These are phyloP conservation scores for Corinectria fuckeliana DNA, from an alignment of 2,329 filamentous ascomycete genomes.

Conservation along the genomic window DNA sequence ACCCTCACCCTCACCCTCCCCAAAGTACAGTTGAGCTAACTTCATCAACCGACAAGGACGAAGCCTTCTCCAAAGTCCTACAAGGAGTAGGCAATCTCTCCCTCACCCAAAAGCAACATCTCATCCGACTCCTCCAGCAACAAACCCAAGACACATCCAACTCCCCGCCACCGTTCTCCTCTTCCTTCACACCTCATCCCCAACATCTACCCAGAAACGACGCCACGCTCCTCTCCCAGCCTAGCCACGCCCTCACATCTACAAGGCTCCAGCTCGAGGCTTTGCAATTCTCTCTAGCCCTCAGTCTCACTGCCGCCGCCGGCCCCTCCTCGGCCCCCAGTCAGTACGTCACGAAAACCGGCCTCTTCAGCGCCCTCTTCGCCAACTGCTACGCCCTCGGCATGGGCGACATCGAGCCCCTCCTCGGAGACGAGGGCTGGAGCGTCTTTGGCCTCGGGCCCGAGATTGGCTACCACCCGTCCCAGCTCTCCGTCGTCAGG, in stretches of 20 bases:
- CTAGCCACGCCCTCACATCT: not conserved
- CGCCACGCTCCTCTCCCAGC: not conserved
- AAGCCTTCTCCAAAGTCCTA: slow-evolving; percentile 23
- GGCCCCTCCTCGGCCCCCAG: slow-evolving; percentile 23
- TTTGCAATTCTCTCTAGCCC: slow-evolving; percentile 28
- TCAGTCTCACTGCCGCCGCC: slow-evolving; percentile 16
- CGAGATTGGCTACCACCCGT: slow-evolving; percentile 30
- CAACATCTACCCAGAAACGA: not conserved
- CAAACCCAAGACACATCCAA: slow-evolving; percentile 14
- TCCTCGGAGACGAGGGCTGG: slow-evolving; percentile 38
- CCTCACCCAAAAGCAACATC: slow-evolving; percentile 27
- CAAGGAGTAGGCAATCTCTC: slow-evolving; percentile 24
- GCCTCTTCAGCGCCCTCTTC: slow-evolving; percentile 45
- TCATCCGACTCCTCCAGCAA: slow-evolving; percentile 31
- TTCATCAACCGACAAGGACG: slow-evolving; percentile 1
- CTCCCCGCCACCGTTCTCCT: not conserved
- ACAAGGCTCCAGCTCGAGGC: slow-evolving; percentile 31
- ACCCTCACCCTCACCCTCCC: not conserved
- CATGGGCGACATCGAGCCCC: slow-evolving; percentile 32
- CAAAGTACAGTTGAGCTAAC: not conserved
- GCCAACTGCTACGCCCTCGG: slow-evolving; percentile 47
- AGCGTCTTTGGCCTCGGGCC: slow-evolving; percentile 42
- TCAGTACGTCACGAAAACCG: slow-evolving; percentile 26
- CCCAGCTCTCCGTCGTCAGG: slow-evolving; percentile 34
- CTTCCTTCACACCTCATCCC: not conserved